Conservation (phyloP, 768 basidiomycete species). For the Suillus brevipes region DNA sequence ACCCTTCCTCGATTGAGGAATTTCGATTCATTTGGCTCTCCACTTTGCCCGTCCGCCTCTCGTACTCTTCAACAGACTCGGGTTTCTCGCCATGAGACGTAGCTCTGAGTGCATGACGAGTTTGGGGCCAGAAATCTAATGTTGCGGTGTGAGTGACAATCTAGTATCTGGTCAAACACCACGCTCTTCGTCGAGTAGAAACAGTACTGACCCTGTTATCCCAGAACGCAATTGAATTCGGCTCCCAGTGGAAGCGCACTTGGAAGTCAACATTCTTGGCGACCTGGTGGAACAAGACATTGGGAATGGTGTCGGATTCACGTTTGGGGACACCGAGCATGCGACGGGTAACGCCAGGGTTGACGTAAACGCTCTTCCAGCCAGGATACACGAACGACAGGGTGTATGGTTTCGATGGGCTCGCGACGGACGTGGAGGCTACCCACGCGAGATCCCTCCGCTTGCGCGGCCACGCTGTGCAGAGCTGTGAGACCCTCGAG, state of each 20-base stretch:
- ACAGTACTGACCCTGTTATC: constrained; percentile 65
- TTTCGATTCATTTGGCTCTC: constrained; percentile 63
- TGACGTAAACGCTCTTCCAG: constrained; percentile 82
- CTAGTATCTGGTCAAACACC: constrained; percentile 33
- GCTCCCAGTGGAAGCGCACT: constrained; percentile 76
- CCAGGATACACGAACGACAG: constrained; percentile 84
- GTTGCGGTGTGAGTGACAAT: constrained; percentile 76
- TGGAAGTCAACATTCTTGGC: constrained; percentile 71
- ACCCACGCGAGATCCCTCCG: constrained; percentile 68
- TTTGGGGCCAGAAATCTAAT: constrained; percentile 80
- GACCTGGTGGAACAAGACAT: constrained; percentile 71
- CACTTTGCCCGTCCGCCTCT: constrained; percentile 57
- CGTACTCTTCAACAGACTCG: constrained; percentile 70
- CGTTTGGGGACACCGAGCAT: constrained; percentile 79
- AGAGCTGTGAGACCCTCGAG: constrained; percentile 72
- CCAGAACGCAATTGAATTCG: constrained; percentile 81
- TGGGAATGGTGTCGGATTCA: constrained; percentile 74
- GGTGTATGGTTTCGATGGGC: constrained; percentile 70
- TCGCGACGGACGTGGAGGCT: constrained; percentile 71
- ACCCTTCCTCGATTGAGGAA: constrained; percentile 32
- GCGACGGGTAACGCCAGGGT: constrained; percentile 79
- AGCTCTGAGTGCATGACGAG: constrained; percentile 75
- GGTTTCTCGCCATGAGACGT: constrained; percentile 83
- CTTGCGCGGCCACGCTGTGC: constrained; percentile 77
- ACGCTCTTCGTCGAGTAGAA: neutral